Evolutionary conservation across 805 yeast species (phyloP), one percentile per base, ranked within the genome.

Genomic region (Ogataea salicorniae): DNA sequence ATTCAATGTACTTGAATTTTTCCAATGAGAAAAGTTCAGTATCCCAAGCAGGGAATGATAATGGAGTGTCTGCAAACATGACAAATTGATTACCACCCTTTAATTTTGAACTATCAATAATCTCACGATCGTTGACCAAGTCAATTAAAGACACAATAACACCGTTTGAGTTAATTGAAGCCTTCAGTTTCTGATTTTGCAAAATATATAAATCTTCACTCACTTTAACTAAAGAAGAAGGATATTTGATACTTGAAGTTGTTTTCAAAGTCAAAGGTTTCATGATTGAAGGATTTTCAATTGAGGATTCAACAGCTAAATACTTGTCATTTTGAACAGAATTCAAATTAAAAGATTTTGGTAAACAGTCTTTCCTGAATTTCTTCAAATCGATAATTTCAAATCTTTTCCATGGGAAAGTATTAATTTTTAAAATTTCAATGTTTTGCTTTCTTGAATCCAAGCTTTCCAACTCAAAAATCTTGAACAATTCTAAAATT

Each of bases 31-130:
- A 94, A 49, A 90, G 74, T 63, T 92, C 99, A 0, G 98, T 92
- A 63, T 92, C 99, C 99, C 99, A 92, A 1, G 98, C 98, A 40
- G 89, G 96, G 82, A 83, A 92, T 47, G 77, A 83, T 59, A 88
- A 72, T 9, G 99, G 99, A 52, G 88, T 86, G 63, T 94, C 99
- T 54, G 91, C 91, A 59, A 86, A 86, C 48, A 94, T 61, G 1
- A 89, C 81, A 53, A 81, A 81, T 64, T 87, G 95, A 58, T 90
- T 89, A 16, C 91, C 97, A 37, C 88, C 89, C 16, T 68, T 56
- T 11, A 76, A 69, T 22, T 73, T 70, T 1, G 75, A 67, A 5
- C 74, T 51, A 49, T 85, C 88, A 46, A 94, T 71, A 20, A 85
- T 76, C 62, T 92, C 95, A 13, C 90, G 71, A 46, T 71, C 71